Evolutionary conservation across 1,139 yeast genomes (phyloP).

Genomic region (Arxiozyma slooffiae): DNA sequence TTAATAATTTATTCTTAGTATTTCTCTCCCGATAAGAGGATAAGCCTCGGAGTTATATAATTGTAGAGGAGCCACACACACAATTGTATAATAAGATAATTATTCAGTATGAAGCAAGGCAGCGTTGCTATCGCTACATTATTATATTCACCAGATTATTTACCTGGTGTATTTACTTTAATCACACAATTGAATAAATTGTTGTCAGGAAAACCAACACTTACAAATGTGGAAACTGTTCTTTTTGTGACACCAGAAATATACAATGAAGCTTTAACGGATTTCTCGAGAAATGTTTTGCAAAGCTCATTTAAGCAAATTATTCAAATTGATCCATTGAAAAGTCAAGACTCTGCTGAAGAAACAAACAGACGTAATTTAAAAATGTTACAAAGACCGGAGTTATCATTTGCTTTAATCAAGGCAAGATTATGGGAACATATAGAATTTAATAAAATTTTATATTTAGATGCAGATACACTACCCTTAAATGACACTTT

Average conservation of each 20-base stretch:
- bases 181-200: slow-evolving; percentile 32
- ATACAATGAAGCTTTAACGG: slow-evolving; percentile 13
- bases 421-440: slow-evolving; percentile 68
- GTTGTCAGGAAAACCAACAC: slow-evolving; percentile 6
- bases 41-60: background rate
- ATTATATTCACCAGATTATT: slow-evolving; percentile 52
- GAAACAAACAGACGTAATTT: slow-evolving; percentile 32
- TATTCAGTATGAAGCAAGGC: slow-evolving; percentile 8
- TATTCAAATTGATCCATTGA: slow-evolving; percentile 24
- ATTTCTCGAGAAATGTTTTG: slow-evolving; percentile 13
- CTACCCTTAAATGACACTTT: slow-evolving; percentile 41
- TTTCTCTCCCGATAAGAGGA: background rate
- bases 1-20: too few species aligned
- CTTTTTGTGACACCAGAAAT: slow-evolving; percentile 18
- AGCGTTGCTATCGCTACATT: slow-evolving; percentile 52
- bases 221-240: slow-evolving; percentile 9
- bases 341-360: slow-evolving; percentile 14
- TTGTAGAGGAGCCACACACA: background rate
- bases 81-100: background rate
- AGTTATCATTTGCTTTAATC: slow-evolving; percentile 59
- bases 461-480: slow-evolving; percentile 79
- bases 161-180: slow-evolving; percentile 68
- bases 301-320: slow-evolving; percentile 25
- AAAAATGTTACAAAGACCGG: slow-evolving; percentile 55
- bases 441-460: slow-evolving; percentile 46